These are phyloP conservation scores for Ustilago curta DNA, from an alignment of 1,284 basidiomycete species.

Conservation along the genomic window DNA sequence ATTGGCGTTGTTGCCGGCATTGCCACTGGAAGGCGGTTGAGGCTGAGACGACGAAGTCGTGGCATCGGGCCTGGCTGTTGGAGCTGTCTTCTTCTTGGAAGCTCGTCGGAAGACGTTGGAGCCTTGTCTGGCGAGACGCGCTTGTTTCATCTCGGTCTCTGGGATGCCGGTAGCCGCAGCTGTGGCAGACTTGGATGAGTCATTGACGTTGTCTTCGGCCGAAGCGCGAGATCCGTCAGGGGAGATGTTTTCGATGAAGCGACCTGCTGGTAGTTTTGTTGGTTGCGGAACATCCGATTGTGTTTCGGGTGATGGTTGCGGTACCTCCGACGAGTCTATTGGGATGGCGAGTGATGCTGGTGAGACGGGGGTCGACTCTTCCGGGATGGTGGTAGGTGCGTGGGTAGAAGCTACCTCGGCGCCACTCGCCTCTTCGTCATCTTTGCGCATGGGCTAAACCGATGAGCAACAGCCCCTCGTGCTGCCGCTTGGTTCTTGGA, in stretches of 20 bases:
- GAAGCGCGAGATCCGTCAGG: slow-evolving; percentile 42
- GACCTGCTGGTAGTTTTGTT: slow-evolving; percentile 18
- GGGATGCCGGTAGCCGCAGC: slow-evolving; percentile 2
- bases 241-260: slow-evolving; percentile 47
- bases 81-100: slow-evolving; percentile 14
- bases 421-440: slow-evolving; percentile 8
- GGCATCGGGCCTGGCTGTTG: background rate
- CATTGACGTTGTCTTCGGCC: slow-evolving; percentile 21
- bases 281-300: background rate
- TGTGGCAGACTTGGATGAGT: background rate
- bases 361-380: slow-evolving; percentile 31
- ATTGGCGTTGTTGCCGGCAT: background rate
- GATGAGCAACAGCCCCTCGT: background rate
- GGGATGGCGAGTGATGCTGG: slow-evolving; percentile 20
- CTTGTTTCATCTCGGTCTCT: slow-evolving; percentile 18
- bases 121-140: background rate
- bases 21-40: background rate
- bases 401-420: slow-evolving; percentile 16
- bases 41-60: slow-evolving; percentile 2
- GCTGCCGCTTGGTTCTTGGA: background rate
- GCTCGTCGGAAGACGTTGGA: slow-evolving; percentile 17
- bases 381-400: slow-evolving; percentile 38
- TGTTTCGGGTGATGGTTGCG: background rate
- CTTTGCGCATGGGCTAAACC: slow-evolving; percentile 7
- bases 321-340: background rate